phyloP scores from a whole-genome alignment of 2,329 filamentous ascomycete genomes.

The Fusarium sarcochroum region DNA sequence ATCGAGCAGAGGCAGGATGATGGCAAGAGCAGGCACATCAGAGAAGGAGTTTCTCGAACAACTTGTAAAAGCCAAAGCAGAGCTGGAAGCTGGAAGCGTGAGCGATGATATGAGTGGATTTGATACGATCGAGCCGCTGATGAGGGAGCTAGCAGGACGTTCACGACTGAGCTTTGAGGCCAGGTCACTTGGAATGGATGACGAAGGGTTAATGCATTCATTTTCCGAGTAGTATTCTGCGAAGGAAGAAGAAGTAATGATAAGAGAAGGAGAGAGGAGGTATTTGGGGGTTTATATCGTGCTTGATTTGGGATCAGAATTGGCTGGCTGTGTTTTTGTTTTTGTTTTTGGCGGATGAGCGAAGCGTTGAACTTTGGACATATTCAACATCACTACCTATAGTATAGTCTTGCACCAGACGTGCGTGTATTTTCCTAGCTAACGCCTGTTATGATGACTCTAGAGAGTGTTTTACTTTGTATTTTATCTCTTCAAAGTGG shows the following conservation, averaged over 20 bases:
- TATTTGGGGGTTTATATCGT: background rate
- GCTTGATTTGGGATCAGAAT: background rate
- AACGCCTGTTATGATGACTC: conserved; percentile 40
- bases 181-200: conserved; percentile 45
- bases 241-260: background rate
- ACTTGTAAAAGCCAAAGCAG: conserved; percentile 46
- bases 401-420: conserved; percentile 39
- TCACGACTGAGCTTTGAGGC: conserved; percentile 48
- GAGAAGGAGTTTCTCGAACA: conserved; percentile 51
- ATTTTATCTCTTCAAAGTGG: background rate
- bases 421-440: conserved; percentile 40
- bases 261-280: background rate
- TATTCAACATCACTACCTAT: conserved; percentile 11
- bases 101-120: conserved; percentile 54
- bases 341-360: conserved; percentile 18
- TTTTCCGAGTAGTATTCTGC: conserved; percentile 24
- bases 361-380: conserved; percentile 34
- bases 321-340: conserved; percentile 1
- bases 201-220: conserved; percentile 33
- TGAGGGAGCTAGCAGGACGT: conserved; percentile 58
- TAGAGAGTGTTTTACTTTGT: conserved; percentile 20
- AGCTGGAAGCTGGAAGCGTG: conserved; percentile 45
- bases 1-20: conserved; percentile 41
- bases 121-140: conserved; percentile 60
- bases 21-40: conserved; percentile 47